Conservation (phyloP, 352 stramenopile genomes). For the Pythium aphanidermatum region DNA sequence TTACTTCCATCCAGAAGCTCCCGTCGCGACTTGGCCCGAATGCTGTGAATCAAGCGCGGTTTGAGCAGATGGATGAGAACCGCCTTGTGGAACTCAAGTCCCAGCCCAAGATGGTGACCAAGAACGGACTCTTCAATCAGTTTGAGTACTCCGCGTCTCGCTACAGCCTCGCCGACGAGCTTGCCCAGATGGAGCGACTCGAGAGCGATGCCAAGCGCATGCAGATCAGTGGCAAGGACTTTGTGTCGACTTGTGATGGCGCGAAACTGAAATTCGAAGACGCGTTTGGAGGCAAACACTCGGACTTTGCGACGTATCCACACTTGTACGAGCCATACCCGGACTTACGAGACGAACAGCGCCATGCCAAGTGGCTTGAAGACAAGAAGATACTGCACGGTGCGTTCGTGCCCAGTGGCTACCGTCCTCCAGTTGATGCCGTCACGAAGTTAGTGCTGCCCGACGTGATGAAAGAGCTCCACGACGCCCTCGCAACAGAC, state of each 20-base stretch:
- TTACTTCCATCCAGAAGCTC: constrained; percentile 62
- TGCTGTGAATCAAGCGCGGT: constrained; percentile 53
- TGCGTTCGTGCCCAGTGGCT: constrained; percentile 55
- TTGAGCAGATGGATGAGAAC: constrained; percentile 79
- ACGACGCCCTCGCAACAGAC: constrained; percentile 47
- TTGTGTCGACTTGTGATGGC: constrained; percentile 42
- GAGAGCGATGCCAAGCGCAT: constrained; percentile 59
- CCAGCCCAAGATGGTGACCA: constrained; percentile 43
- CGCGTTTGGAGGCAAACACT: constrained; percentile 42
- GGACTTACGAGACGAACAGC: constrained; percentile 43
- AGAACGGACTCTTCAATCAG: constrained; percentile 66
- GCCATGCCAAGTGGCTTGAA: constrained; percentile 52
- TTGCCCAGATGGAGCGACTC: constrained; percentile 61
- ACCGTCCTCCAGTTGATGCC: constrained; percentile 42
- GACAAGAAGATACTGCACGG: constrained; percentile 71
- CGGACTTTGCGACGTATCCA: constrained; percentile 33
- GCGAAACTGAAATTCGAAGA: constrained; percentile 70
- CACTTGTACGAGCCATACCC: constrained; percentile 67
- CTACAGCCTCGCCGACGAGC: constrained; percentile 52
- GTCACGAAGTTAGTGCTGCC: constrained; percentile 63
- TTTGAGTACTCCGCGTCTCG: constrained; percentile 77
- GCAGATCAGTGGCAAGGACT: constrained; percentile 65
- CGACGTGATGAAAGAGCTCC: constrained; percentile 67
- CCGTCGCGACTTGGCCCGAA: constrained; percentile 43
- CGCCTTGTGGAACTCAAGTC: constrained; percentile 30